These are phyloP conservation scores for Cryptococcus sp. DNA, from an alignment of 1,284 basidiomycete species.

Conservation along the genomic window DNA sequence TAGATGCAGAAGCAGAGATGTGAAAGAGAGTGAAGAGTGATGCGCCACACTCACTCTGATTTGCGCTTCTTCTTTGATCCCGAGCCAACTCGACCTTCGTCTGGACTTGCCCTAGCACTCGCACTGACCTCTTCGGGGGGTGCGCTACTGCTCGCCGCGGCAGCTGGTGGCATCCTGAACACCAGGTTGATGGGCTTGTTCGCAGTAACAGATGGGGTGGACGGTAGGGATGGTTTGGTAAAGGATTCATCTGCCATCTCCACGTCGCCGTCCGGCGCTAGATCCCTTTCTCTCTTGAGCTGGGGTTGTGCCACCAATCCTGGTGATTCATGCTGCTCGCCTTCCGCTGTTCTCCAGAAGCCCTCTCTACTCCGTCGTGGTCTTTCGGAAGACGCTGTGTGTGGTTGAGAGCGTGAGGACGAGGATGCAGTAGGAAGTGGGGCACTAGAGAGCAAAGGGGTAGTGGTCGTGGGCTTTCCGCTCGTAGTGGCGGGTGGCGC, in stretches of 20 bases:
- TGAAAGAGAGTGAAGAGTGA: conserved; percentile 1
- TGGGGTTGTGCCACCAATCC: conserved; percentile 1
- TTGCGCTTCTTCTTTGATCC: conserved; percentile 14
- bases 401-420: background rate
- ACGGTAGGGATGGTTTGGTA: background rate
- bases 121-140: conserved; percentile 7
- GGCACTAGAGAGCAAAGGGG: background rate
- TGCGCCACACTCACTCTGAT: conserved; percentile 20
- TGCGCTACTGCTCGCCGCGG: background rate
- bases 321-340: background rate
- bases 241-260: conserved; percentile 2
- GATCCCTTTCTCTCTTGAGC: background rate
- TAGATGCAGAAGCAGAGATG: background rate
- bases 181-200: conserved; percentile 18
- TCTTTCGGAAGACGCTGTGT: conserved; percentile 1
- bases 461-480: background rate
- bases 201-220: background rate
- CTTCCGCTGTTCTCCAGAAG: conserved; percentile 17
- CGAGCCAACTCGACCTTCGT: background rate
- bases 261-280: conserved; percentile 2
- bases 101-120: conserved; percentile 13
- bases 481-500: conserved; percentile 1
- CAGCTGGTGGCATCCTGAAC: conserved; percentile 12
- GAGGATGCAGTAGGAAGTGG: conserved; percentile 3
- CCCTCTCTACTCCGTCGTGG: conserved; percentile 8